These are phyloP conservation scores for Xylaria sp. DNA, from an alignment of 2,329 filamentous ascomycete species.

Conservation along the genomic window DNA sequence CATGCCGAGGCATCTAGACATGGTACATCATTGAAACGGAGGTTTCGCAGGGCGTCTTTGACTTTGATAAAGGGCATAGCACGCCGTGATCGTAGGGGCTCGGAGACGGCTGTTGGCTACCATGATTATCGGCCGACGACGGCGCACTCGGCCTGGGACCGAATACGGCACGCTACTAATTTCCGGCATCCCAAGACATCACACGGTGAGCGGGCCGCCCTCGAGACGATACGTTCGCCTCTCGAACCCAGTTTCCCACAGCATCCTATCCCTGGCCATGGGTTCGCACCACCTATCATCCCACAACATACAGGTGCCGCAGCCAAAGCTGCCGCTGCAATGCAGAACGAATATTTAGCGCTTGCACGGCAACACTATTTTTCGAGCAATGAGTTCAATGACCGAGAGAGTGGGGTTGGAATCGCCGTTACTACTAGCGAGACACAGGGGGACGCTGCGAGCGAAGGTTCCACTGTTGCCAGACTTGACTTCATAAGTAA, in stretches of 20 bases:
- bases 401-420: slow-evolving; percentile 72
- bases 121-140: slow-evolving; percentile 55
- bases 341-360: slow-evolving; percentile 64
- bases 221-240: slow-evolving; percentile 54
- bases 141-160: slow-evolving; percentile 62
- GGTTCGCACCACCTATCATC: slow-evolving; percentile 68
- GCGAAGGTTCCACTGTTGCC: slow-evolving; percentile 53
- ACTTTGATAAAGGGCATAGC: slow-evolving; percentile 64
- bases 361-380: slow-evolving; percentile 54
- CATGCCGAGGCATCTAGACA: slow-evolving; percentile 34
- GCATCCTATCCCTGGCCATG: slow-evolving; percentile 60
- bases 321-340: slow-evolving; percentile 68
- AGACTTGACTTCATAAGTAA: slow-evolving; percentile 67
- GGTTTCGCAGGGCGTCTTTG: slow-evolving; percentile 65
- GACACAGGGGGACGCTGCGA: slow-evolving; percentile 48
- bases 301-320: slow-evolving; percentile 69
- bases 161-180: slow-evolving; percentile 61
- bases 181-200: slow-evolving; percentile 61
- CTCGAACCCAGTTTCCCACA: slow-evolving; percentile 47
- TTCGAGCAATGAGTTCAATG: slow-evolving; percentile 61
- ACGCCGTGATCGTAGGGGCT: slow-evolving; percentile 54
- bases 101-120: slow-evolving; percentile 45
- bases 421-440: slow-evolving; percentile 63
- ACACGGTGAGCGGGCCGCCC: slow-evolving; percentile 54
- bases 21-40: slow-evolving; percentile 56